These are phyloP conservation scores for Anisogramma anomala DNA, from an alignment of 2,329 filamentous ascomycete species.

Conservation along the genomic window DNA sequence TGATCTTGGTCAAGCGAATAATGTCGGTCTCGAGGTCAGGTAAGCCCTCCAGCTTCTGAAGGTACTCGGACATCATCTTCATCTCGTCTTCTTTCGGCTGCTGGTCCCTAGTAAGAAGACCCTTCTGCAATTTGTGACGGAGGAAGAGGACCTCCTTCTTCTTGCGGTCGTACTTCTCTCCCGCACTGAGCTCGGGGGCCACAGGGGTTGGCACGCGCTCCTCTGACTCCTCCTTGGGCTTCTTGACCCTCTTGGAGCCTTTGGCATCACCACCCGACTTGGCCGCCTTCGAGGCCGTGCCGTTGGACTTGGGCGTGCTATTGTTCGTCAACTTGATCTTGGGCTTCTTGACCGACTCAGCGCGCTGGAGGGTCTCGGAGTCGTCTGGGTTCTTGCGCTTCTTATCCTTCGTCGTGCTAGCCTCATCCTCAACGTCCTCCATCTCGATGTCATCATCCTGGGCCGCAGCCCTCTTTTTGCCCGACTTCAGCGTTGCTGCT, in stretches of 20 bases:
- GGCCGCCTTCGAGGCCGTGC: constrained; percentile 42
- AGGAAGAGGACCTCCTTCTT: constrained; percentile 81
- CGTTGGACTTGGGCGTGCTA: constrained; percentile 60
- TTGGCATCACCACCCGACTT: constrained; percentile 45
- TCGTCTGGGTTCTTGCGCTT: constrained; percentile 77
- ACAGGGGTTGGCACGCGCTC: constrained; percentile 34
- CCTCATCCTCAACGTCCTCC: constrained; percentile 38
- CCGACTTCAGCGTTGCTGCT: constrained; percentile 29
- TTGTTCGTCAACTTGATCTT: constrained; percentile 55
- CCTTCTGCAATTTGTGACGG: constrained; percentile 88
- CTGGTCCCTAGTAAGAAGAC: constrained; percentile 74
- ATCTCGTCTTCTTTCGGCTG: constrained; percentile 80
- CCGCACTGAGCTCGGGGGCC: constrained; percentile 45
- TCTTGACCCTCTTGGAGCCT: constrained; percentile 35
- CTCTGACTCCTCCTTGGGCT: constrained; percentile 44
- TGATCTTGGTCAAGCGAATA: constrained; percentile 87
- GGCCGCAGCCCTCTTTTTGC: constrained; percentile 28
- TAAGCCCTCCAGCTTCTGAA: constrained; percentile 68
- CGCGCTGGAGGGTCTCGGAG: constrained; percentile 49
- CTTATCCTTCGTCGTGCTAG: constrained; percentile 38
- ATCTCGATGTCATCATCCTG: constrained; percentile 26
- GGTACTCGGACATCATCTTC: constrained; percentile 63
- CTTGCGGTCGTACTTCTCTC: constrained; percentile 48
- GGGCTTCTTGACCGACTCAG: constrained; percentile 55
- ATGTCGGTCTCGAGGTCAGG: constrained; percentile 77